Conservation (phyloP, 805 yeast genomes). For the Kuraishia floccosa region DNA sequence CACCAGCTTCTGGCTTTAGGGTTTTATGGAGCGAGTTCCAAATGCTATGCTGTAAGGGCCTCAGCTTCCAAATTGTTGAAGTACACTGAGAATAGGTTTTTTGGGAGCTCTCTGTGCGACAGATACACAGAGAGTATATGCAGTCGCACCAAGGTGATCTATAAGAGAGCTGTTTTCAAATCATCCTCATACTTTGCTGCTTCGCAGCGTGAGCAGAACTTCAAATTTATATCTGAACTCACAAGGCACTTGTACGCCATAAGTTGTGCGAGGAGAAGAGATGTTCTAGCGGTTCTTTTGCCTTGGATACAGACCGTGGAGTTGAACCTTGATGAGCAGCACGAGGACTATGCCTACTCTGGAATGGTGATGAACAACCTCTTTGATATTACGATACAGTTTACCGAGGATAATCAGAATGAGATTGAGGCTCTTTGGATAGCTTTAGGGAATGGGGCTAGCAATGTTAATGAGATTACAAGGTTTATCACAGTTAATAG, state of each 20-base stretch:
- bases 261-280: conserved; percentile 51
- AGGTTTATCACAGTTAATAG: conserved; percentile 62
- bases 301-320: conserved; percentile 93
- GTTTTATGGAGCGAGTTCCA: conserved; percentile 69
- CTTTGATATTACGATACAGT: conserved; percentile 75
- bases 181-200: conserved; percentile 65
- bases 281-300: conserved; percentile 64
- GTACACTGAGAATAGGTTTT: conserved; percentile 49
- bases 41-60: conserved; percentile 51
- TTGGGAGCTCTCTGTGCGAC: conserved; percentile 39
- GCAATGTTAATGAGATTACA: conserved; percentile 62
- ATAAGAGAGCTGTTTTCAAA: conserved; percentile 76
- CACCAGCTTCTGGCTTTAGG: conserved; percentile 68
- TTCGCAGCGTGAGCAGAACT: conserved; percentile 45
- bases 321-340: conserved; percentile 25
- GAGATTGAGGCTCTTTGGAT: conserved; percentile 96
- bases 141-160: conserved; percentile 71
- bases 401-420: conserved; percentile 62
- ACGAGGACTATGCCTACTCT: conserved; percentile 25
- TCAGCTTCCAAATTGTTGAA: conserved; percentile 65
- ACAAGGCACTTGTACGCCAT: conserved; percentile 59
- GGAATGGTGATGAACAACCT: conserved; percentile 71
- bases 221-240: conserved; percentile 57
- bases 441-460: conserved; percentile 72
- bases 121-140: conserved; percentile 61